Base-by-base conservation (phyloP, 129 eudicot species). In the Dittrichia graveolens region DNA sequence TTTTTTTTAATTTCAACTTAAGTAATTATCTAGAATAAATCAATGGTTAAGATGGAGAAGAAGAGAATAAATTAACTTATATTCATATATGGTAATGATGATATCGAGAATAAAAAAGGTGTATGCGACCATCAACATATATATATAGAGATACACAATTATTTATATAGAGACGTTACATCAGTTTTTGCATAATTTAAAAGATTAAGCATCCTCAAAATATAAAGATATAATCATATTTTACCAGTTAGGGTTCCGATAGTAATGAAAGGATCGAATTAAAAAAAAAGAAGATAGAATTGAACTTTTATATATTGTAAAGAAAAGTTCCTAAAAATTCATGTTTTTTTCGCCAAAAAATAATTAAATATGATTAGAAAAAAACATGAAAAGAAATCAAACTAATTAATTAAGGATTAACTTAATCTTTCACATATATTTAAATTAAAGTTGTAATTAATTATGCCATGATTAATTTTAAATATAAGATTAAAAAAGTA, bases 221-320 rank as follows among this genome's bases (percentile, higher is more conserved):
- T 35, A 46, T 34, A 78, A 78, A 71, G 82, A 42, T 43, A 71
- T 44, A 38, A 78, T 78, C 78, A 71, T 78, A 63, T 43, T 73
- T 78, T 78, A 61, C 82, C 67, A 31, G 8, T 78, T 78, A 52
- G 61, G 73, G 82, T 63, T 78, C 63, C 66, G 53, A 67, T 13
- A 71, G 82, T 72, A 73, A 78, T 71, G 58, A 24, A 78, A 15
- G 56, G 67, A 39, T 39, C 46, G 31, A 45, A 52, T 11, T n/a
- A 42, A 6, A 35, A 73, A 56, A 40, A 55, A 50, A 62, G 38
- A 54, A 18, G 48, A 62, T 43, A 60, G 45, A 53, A 11, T 0
- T 24, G 2, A 24, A 35, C 77, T 76, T 76, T 76, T 11, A n/a
- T n/a, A n/a, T n/a, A n/a, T 61, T 67, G 16, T 46, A 66, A 19